Evolutionary conservation across 1,284 basidiomycete genomes (phyloP), one percentile per base, ranked within the genome.

Genomic region (Sporisorium sorghi): DNA sequence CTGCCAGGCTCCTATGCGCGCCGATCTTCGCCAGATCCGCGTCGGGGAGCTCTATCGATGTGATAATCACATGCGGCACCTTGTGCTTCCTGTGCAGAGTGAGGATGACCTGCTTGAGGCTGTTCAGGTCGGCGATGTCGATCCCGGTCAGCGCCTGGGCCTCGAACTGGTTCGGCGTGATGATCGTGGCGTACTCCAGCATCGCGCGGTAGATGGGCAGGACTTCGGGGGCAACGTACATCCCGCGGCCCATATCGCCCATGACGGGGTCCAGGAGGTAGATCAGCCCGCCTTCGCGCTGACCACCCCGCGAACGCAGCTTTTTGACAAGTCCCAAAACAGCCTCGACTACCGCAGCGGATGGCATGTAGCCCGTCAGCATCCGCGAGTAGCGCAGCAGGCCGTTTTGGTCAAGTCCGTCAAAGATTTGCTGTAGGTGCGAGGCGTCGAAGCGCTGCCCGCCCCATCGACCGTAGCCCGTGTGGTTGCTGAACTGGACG

Each of bases 121-220:
- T 90, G 0, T 84, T 57, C 0, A 91, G 81, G 62, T 91, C 90
- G 12, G 86, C 87, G 48, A 98, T 90, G 56, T 89, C 68, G 32
- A 65, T 49, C 1, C 61, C 77, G 0, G 72, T 70, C n/a, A 79
- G 47, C 1, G 55, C 57, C 93, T 98, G 94, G 58, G 92, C 92
- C 86, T 99, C 97, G 76, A 96, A 99, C 89, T 95, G 97, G 84
- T 99, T 99, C 0, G 96, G 96, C 0, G 96, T 95, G 73, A 97
- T 96, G 60, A 98, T 91, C 0, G 92, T 93, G 1, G 95, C 91
- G 23, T 91, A 86, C 17, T 89, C 87, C 2, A 99, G 87, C 86
- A 99, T 89, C 19, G 84, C 78, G 54, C 90, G 89, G 86, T 99
- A 99, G 49, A 94, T 89, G 0, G 94, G 93, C 57, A 99, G 88